Conservation (phyloP, 2,329 filamentous ascomycete species). For the Ascochyta pisi region DNA sequence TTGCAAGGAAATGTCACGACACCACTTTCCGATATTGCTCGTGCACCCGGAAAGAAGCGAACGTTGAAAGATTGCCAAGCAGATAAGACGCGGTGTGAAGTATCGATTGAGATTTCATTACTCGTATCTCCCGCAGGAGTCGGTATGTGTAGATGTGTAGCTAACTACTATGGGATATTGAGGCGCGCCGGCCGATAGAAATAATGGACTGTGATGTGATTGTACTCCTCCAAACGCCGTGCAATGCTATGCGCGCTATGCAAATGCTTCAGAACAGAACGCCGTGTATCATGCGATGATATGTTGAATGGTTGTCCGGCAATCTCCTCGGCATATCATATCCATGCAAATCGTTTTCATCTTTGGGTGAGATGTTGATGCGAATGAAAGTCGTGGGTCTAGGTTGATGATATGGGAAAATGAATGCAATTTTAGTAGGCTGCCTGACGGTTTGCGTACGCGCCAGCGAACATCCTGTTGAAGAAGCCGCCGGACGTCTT, state of each 20-base stretch:
- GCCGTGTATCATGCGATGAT: slow-evolving; percentile 19
- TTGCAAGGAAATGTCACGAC: slow-evolving; percentile 13
- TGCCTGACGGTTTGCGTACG: slow-evolving; percentile 37
- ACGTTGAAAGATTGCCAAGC: slow-evolving; percentile 12
- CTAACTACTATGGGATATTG: slow-evolving; percentile 21
- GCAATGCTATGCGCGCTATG: slow-evolving; percentile 20
- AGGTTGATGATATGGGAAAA: slow-evolving; percentile 35
- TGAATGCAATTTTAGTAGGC: slow-evolving; percentile 40
- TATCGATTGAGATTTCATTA: slow-evolving; percentile 21
- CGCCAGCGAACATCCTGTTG: slow-evolving; percentile 46
- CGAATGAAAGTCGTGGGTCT: slow-evolving; percentile 27
- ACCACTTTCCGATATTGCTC: slow-evolving; percentile 6
- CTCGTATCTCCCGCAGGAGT: slow-evolving; percentile 11
- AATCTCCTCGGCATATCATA: slow-evolving; percentile 20
- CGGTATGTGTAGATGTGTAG: slow-evolving; percentile 11
- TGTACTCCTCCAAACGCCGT: slow-evolving; percentile 15
- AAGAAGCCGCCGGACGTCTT: slow-evolving; percentile 49
- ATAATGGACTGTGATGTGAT: slow-evolving; percentile 10
- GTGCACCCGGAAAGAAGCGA: slow-evolving; percentile 18
- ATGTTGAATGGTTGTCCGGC: slow-evolving; percentile 19
- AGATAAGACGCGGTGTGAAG: slow-evolving; percentile 11
- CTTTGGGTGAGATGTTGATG: slow-evolving; percentile 25
- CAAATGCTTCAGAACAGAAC: slow-evolving; percentile 19
- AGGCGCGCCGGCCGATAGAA: slow-evolving; percentile 18
- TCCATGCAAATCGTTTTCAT: slow-evolving; percentile 18